Evolutionary conservation across 148 eudicot genomes (phyloP).

Genomic region (Bassia scoparia): DNA sequence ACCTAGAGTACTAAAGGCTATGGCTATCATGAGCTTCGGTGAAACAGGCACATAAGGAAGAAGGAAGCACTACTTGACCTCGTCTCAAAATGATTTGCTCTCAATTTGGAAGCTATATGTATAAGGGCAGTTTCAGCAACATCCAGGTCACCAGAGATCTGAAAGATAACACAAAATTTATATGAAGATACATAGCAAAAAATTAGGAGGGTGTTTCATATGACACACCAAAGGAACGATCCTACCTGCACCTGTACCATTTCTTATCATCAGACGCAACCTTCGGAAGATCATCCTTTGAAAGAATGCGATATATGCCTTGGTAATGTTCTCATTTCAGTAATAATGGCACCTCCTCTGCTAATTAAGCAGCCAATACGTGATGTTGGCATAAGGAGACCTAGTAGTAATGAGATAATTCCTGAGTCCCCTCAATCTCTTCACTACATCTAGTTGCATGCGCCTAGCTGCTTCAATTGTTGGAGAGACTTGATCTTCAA

Average conservation of each 20-base stretch:
- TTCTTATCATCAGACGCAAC: conserved; percentile 82
- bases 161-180: conserved; percentile 4
- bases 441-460: conserved; percentile 93
- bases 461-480: conserved; percentile 92
- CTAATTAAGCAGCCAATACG: too few species aligned
- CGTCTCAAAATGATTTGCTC: too few species aligned
- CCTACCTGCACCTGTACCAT: conserved; percentile 90
- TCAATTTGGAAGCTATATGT: too few species aligned
- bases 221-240: background rate
- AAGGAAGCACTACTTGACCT: conserved; percentile 75
- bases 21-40: conserved; percentile 55
- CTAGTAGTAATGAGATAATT: conserved; percentile 63
- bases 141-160: conserved; percentile 98
- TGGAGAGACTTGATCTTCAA: conserved; percentile 83
- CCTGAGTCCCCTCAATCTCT: conserved; percentile 96
- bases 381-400: conserved; percentile 72
- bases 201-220: background rate
- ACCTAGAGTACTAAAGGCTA: too few species aligned
- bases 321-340: too few species aligned
- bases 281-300: too few species aligned
- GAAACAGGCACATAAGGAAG: conserved; percentile 80
- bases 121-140: too few species aligned
- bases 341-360: too few species aligned
- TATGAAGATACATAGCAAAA: background rate
- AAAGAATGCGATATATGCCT: too few species aligned